Evolutionary conservation across 768 basidiomycete genomes (phyloP).

Genomic region (Naganishia antarctica): DNA sequence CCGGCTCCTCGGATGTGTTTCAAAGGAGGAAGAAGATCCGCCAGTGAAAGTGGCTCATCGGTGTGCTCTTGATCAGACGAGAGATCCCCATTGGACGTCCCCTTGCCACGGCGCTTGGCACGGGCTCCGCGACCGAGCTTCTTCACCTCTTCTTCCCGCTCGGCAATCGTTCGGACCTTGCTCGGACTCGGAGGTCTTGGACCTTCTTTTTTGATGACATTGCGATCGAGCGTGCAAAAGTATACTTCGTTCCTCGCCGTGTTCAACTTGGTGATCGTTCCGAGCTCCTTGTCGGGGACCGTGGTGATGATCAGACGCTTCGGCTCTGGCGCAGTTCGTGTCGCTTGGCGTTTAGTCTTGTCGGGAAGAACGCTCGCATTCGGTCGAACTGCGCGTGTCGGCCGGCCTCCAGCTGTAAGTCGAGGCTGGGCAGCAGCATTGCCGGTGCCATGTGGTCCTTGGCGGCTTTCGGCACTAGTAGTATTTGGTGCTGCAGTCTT

Average conservation of each 20-base stretch:
- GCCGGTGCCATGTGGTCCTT: neutral
- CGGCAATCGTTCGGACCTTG: slow-evolving; percentile 43
- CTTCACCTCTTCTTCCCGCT: slow-evolving; percentile 37
- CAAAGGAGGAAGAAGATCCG: slow-evolving; percentile 17
- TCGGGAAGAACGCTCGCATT: neutral
- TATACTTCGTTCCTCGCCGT: slow-evolving; percentile 47
- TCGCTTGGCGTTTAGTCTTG: neutral
- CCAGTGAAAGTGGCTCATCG: neutral
- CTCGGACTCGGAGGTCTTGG: slow-evolving; percentile 44
- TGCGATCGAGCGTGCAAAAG: slow-evolving; percentile 46
- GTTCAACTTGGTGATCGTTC: slow-evolving; percentile 41
- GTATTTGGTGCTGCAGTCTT: no score
- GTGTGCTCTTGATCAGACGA: slow-evolving; percentile 23
- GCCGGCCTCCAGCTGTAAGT: neutral
- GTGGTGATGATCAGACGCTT: neutral
- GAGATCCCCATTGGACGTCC: neutral
- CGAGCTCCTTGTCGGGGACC: slow-evolving; percentile 43
- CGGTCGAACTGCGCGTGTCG: slow-evolving; percentile 28
- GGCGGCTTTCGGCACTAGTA: neutral
- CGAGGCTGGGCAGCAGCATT: neutral
- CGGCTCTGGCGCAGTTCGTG: neutral
- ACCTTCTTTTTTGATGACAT: slow-evolving; percentile 41
- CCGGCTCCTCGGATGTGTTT: slow-evolving; percentile 39
- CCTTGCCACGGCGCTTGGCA: slow-evolving; percentile 6
- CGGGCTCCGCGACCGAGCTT: slow-evolving; percentile 31